Evolutionary conservation across 2,329 filamentous ascomycete genomes (phyloP).

Genomic region (Huntiella decipiens): DNA sequence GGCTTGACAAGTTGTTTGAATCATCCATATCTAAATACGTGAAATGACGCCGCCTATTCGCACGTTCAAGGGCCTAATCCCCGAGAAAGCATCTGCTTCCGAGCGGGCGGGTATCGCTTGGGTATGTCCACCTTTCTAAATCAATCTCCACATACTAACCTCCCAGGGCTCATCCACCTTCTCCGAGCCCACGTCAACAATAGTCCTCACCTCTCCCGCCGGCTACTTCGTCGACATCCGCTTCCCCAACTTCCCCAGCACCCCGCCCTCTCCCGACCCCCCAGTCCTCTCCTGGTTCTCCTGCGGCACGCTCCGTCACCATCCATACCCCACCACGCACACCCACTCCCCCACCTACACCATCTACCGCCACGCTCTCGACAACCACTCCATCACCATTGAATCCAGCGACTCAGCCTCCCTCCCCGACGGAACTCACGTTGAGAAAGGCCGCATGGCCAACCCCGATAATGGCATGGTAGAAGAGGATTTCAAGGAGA

Average conservation of each 20-base stretch:
- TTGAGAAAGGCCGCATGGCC: conserved; percentile 38
- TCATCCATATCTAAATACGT: too few relatives aligned
- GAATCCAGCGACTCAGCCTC: conserved; percentile 46
- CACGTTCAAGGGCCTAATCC: too few relatives aligned
- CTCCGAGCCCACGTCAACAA: conserved; percentile 20
- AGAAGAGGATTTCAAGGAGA: conserved; percentile 42
- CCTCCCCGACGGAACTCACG: conserved; percentile 17
- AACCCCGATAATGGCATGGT: conserved; percentile 32
- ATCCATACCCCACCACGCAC: conserved; percentile 4
- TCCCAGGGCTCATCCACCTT: conserved; percentile 1
- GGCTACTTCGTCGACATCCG: conserved; percentile 44
- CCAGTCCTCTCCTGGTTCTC: conserved; percentile 5
- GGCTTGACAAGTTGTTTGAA: too few relatives aligned
- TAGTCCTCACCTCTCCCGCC: conserved; percentile 42
- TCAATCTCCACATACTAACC: not conserved
- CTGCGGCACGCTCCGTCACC: not conserved
- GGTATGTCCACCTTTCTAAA: not conserved
- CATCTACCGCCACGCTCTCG: conserved; percentile 1
- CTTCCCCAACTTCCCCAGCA: conserved; percentile 16
- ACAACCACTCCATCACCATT: conserved; percentile 18
- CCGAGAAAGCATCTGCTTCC: not conserved
- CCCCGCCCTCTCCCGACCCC: not conserved
- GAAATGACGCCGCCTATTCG: too few relatives aligned
- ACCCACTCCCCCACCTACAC: conserved; percentile 18
- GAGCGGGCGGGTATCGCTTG: conserved; percentile 8